Conservation (phyloP, 2,329 filamentous ascomycete species). For the Byssoonygena ceratinophila region DNA sequence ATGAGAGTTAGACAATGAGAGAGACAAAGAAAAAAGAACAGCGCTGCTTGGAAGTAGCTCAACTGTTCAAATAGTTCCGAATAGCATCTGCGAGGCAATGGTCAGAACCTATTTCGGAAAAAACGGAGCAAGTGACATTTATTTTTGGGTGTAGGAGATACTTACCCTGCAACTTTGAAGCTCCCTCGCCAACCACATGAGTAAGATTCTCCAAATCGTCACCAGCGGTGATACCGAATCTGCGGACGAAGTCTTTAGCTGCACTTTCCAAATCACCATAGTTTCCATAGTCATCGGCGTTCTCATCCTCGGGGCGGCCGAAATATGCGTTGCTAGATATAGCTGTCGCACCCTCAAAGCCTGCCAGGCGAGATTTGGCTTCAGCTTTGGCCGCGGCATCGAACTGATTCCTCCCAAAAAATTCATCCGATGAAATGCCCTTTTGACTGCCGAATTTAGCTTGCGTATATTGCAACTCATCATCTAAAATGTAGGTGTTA, state of each 20-base stretch:
- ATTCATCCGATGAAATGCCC: slow-evolving; percentile 95
- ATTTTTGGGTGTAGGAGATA: neutral
- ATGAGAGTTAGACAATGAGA: slow-evolving; percentile 10
- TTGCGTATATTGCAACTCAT: slow-evolving; percentile 73
- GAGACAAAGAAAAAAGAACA: neutral
- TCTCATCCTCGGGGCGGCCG: slow-evolving; percentile 77
- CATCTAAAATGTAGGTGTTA: slow-evolving; percentile 37
- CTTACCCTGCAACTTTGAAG: slow-evolving; percentile 66
- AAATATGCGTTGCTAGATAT: slow-evolving; percentile 99
- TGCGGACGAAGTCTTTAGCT: slow-evolving; percentile 90
- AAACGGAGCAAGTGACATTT: neutral
- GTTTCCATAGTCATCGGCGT: slow-evolving; percentile 50
- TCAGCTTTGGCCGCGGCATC: slow-evolving; percentile 72
- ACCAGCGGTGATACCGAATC: slow-evolving; percentile 88
- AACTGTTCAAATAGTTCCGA: slow-evolving; percentile 41
- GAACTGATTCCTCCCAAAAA: slow-evolving; percentile 83
- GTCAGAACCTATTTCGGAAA: neutral
- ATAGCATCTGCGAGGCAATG: slow-evolving; percentile 32
- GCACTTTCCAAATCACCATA: slow-evolving; percentile 89
- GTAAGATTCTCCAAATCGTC: slow-evolving; percentile 91
- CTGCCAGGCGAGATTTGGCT: slow-evolving; percentile 75
- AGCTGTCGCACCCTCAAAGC: slow-evolving; percentile 81
- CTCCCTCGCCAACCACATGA: slow-evolving; percentile 73
- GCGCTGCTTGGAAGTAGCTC: slow-evolving; percentile 15
- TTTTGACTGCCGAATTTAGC: slow-evolving; percentile 87